Evolutionary conservation across 2,329 filamentous ascomycete species (phyloP).

Genomic region (Meredithiella fracta): DNA sequence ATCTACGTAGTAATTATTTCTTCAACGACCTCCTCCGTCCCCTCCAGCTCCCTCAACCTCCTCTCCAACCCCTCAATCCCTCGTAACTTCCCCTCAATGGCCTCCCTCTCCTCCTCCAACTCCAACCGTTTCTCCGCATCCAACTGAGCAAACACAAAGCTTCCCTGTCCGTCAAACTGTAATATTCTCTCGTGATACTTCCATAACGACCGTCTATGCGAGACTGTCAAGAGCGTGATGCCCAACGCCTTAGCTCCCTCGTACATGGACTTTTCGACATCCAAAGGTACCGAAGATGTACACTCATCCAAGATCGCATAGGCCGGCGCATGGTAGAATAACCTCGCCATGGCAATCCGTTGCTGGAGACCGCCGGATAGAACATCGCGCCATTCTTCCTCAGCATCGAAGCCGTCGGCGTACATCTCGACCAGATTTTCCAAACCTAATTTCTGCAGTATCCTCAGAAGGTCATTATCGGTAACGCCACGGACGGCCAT

Average conservation of each 20-base stretch:
- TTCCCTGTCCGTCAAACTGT: constrained; percentile 90
- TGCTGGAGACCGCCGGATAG: constrained; percentile 87
- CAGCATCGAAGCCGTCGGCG: constrained; percentile 69
- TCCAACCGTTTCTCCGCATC: constrained; percentile 74
- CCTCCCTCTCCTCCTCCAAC: constrained; percentile 92
- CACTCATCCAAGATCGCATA: constrained; percentile 97
- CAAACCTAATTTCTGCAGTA: constrained; percentile 67
- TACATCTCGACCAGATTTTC: constrained; percentile 66
- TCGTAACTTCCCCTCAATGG: constrained; percentile 69
- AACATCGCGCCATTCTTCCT: constrained; percentile 93
- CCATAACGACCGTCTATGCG: constrained; percentile 81
- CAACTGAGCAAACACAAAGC: constrained; percentile 75
- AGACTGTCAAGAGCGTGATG: constrained; percentile 94
- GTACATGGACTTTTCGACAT: constrained; percentile 93
- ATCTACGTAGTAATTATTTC: too few species aligned
- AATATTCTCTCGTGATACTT: constrained; percentile 89
- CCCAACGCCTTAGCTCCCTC: constrained; percentile 82
- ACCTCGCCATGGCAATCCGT: constrained; percentile 84
- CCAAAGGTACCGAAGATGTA: constrained; percentile 84
- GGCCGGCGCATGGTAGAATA: constrained; percentile 83
- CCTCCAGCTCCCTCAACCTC: constrained; percentile 55
- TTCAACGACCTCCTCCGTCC: too few species aligned
- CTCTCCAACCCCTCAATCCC: constrained; percentile 79
- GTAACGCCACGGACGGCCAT: constrained; percentile 75
- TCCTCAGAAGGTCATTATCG: constrained; percentile 60